These are phyloP conservation scores for Cynara cardunculus DNA, from an alignment of 129 eudicot genomes.

Conservation along the genomic window DNA sequence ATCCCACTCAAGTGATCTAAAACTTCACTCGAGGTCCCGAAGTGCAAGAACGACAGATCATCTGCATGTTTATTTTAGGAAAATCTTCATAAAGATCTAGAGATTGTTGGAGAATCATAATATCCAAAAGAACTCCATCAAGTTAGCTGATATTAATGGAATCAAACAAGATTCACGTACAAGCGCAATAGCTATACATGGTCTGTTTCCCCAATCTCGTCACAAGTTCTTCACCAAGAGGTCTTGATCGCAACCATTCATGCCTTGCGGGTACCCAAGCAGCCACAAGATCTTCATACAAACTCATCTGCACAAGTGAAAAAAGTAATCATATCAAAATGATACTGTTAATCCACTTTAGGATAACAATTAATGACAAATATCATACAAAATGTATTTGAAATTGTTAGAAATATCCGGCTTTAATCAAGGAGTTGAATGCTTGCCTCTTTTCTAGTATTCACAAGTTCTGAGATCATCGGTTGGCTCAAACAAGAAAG, in stretches of 20 bases:
- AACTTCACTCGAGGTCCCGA: constrained; percentile 98
- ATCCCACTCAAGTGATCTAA: constrained; percentile 80
- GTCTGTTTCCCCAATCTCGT: constrained; percentile 65
- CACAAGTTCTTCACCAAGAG: constrained; percentile 80
- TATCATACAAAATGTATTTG: neutral
- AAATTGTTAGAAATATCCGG: neutral
- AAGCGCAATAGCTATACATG: constrained; percentile 94
- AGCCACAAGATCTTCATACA: constrained; percentile 96
- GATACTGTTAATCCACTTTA: neutral
- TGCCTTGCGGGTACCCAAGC: constrained; percentile 99
- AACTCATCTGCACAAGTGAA: constrained; percentile 72
- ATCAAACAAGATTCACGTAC: constrained; percentile 46
- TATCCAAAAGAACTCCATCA: neutral
- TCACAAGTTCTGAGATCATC: constrained; percentile 63
- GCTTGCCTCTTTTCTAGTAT: constrained; percentile 75
- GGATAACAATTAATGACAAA: neutral
- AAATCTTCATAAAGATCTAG: constrained; percentile 10
- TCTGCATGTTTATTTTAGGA: constrained; percentile 44
- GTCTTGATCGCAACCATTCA: constrained; percentile 75
- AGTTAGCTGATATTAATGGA: constrained; percentile 4
- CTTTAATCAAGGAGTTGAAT: neutral
- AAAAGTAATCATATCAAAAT: neutral
- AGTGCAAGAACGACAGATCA: constrained; percentile 81
- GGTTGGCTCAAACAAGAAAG: constrained; percentile 78
- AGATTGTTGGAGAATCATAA: constrained; percentile 8